phyloP scores from a whole-genome alignment of 768 basidiomycete species.

The Pleurotus tuber-regium region DNA sequence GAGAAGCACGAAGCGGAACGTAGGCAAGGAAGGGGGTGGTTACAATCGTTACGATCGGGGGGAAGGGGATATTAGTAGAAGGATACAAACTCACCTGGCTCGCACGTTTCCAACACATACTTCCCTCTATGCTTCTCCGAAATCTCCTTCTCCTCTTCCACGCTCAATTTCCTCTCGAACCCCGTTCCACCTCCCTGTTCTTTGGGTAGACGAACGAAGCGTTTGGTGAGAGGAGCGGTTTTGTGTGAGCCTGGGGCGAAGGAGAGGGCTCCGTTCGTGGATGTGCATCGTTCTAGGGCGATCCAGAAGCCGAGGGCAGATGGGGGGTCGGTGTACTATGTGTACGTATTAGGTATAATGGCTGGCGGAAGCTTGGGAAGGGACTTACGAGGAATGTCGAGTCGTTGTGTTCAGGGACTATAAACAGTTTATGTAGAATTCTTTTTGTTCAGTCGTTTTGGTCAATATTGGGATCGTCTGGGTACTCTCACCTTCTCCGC shows the following conservation, averaged over 20 bases:
- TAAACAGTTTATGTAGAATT: not conserved
- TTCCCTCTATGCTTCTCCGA: conserved; percentile 31
- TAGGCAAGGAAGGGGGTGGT: too few relatives aligned
- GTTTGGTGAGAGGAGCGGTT: conserved; percentile 67
- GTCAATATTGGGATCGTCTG: not conserved
- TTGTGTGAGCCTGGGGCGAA: conserved; percentile 92
- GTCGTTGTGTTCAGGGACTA: conserved; percentile 92
- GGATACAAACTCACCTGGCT: conserved; percentile 51
- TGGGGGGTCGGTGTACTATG: conserved; percentile 87
- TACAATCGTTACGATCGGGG: too few relatives aligned
- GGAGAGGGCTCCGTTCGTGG: conserved; percentile 78
- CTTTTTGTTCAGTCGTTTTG: not conserved
- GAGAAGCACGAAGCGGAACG: too few relatives aligned
- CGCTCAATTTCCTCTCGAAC: conserved; percentile 61
- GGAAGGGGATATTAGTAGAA: not conserved
- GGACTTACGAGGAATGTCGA: conserved; percentile 77
- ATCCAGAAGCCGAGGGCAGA: conserved; percentile 97
- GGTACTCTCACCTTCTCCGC: conserved; percentile 71
- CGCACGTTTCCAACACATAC: conserved; percentile 70
- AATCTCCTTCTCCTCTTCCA: conserved; percentile 31
- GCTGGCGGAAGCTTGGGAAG: too few relatives aligned
- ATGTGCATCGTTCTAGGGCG: conserved; percentile 85
- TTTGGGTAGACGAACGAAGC: conserved; percentile 74
- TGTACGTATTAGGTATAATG: conserved; percentile 6
- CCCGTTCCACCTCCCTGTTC: conserved; percentile 91